phyloP scores from a whole-genome alignment of 2,329 filamentous ascomycete species.

The Colletotrichum cereale region DNA sequence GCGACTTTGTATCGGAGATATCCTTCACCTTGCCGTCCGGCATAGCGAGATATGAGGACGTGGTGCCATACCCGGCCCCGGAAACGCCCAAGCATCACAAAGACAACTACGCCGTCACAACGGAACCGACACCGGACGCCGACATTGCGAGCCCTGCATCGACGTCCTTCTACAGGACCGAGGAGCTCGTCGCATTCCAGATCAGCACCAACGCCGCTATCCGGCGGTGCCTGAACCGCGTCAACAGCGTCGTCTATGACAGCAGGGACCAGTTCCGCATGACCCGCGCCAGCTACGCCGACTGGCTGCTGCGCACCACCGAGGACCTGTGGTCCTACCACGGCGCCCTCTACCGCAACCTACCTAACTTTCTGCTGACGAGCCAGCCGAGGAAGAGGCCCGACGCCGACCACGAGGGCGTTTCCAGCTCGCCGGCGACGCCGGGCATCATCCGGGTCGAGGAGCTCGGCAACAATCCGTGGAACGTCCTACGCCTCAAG shows the following conservation, averaged over 20 bases:
- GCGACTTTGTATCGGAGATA: constrained; percentile 48
- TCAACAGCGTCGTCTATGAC: constrained; percentile 48
- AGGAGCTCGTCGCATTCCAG: constrained; percentile 48
- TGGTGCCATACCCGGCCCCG: constrained; percentile 43
- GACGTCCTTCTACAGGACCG: constrained; percentile 18
- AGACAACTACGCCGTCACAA: background rate
- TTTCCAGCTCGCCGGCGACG: constrained; percentile 20
- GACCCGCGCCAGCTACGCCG: constrained; percentile 42
- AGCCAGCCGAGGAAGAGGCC: constrained; percentile 26
- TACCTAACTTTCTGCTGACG: constrained; percentile 44
- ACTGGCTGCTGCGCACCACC: constrained; percentile 45
- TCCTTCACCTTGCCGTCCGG: constrained; percentile 47
- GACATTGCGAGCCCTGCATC: constrained; percentile 3
- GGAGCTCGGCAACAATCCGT: constrained; percentile 46
- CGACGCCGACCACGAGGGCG: constrained; percentile 3
- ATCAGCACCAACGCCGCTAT: constrained; percentile 50
- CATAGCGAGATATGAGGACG: constrained; percentile 47
- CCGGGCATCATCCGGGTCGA: constrained; percentile 34
- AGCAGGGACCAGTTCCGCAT: constrained; percentile 45
- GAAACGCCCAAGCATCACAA: constrained; percentile 17
- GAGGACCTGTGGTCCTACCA: constrained; percentile 47
- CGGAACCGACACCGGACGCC: background rate
- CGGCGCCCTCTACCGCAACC: constrained; percentile 46
- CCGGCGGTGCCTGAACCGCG: constrained; percentile 47
- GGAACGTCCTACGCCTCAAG: constrained; percentile 47